Conservation (phyloP, 2,329 filamentous ascomycete genomes). For the Xylaria sp. region DNA sequence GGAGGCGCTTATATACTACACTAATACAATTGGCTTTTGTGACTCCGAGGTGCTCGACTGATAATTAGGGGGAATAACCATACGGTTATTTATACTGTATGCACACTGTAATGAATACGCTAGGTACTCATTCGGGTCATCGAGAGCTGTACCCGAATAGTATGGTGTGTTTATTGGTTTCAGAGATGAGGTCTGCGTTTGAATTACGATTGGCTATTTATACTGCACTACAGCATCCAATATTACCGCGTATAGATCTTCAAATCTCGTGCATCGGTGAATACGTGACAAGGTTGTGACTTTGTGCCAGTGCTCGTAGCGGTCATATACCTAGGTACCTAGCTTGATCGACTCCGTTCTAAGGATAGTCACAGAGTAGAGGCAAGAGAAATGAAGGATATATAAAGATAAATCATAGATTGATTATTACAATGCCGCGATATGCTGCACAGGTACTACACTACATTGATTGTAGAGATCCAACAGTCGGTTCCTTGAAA, state of each 20-base stretch:
- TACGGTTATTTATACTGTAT: too few relatives aligned
- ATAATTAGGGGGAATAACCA: too few relatives aligned
- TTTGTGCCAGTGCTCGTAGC: not conserved
- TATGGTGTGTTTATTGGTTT: not conserved
- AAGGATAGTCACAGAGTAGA: slow-evolving; percentile 4
- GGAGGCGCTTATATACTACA: too few relatives aligned
- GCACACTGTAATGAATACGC: too few relatives aligned
- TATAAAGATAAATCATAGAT: too few relatives aligned
- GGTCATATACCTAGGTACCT: not conserved
- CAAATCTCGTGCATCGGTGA: not conserved
- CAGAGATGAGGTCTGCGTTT: not conserved
- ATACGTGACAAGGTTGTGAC: not conserved
- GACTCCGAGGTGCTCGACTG: too few relatives aligned
- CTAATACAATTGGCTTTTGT: too few relatives aligned
- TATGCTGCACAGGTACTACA: not conserved
- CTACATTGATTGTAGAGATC: not conserved
- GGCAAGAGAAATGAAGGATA: not conserved
- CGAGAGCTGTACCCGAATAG: not conserved
- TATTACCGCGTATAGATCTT: not conserved
- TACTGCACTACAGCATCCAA: not conserved
- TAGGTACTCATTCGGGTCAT: not conserved
- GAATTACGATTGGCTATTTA: not conserved
- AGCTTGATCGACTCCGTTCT: not conserved
- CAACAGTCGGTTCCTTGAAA: not conserved
- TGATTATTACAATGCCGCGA: not conserved